Conservation (phyloP, 164 flowering plant genomes). For the Annona cherimola region DNA sequence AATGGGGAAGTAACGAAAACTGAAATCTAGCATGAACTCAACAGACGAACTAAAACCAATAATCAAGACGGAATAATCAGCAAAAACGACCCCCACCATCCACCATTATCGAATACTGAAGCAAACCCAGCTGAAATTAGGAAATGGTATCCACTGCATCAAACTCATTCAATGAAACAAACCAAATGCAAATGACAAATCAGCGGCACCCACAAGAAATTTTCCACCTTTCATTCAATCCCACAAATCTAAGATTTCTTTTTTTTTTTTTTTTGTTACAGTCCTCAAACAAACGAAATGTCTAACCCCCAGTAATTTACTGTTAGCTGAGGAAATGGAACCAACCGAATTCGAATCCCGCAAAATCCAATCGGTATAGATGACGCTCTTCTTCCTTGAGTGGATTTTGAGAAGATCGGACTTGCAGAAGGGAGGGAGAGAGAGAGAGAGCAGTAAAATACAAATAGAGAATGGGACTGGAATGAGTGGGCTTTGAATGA, state of each 20-base stretch:
- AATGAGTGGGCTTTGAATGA: neutral
- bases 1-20: neutral
- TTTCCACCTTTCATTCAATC: neutral
- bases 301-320: neutral
- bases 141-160: neutral
- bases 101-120: neutral
- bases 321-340: neutral
- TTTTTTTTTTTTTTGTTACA: no score
- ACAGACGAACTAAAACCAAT: neutral
- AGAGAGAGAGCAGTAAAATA: slow-evolving; percentile 1
- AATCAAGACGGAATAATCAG: neutral
- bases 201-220: neutral
- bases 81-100: neutral
- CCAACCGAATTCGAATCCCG: slow-evolving; percentile 2
- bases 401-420: neutral
- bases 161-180: neutral
- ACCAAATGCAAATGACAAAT: neutral
- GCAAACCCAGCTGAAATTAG: neutral
- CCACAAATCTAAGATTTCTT: neutral
- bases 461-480: neutral
- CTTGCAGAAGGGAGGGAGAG: neutral
- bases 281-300: neutral
- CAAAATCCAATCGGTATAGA: neutral
- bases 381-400: neutral
- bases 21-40: neutral